phyloP scores from a whole-genome alignment of 176 grass and related monocot species.

The Pharus latifolius region DNA sequence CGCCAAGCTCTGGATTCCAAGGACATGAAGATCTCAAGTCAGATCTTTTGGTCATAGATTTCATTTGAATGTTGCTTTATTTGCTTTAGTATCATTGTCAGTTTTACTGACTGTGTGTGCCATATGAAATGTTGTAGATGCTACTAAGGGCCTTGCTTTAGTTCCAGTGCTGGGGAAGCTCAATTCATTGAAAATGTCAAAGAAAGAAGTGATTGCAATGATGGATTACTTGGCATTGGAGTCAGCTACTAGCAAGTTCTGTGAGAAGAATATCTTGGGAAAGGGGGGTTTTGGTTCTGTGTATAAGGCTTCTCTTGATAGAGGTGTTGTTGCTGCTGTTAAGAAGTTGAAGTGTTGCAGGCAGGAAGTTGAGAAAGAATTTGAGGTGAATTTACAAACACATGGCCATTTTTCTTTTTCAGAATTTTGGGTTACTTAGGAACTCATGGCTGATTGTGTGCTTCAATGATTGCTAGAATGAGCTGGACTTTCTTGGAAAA shows the following conservation, averaged over 20 bases:
- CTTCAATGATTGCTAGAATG: slow-evolving; percentile 34
- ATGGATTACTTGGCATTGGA: slow-evolving; percentile 56
- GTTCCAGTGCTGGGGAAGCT: slow-evolving; percentile 38
- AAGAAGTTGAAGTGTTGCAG: slow-evolving; percentile 47
- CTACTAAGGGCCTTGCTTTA: slow-evolving; percentile 24
- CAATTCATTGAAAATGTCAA: slow-evolving; percentile 44
- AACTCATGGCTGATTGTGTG: not conserved
- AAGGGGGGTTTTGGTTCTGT: slow-evolving; percentile 65
- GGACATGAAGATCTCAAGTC: slow-evolving; percentile 47
- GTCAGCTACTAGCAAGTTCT: slow-evolving; percentile 46
- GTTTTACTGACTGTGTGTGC: not conserved
- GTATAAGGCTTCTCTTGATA: slow-evolving; percentile 53
- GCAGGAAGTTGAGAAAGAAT: slow-evolving; percentile 48
- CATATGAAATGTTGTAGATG: not conserved
- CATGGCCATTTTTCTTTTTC: not conserved
- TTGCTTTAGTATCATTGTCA: not conserved
- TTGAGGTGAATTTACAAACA: slow-evolving; percentile 41
- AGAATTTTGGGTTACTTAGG: not conserved
- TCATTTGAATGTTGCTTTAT: not conserved
- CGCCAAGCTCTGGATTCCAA: slow-evolving; percentile 24
- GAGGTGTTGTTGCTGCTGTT: slow-evolving; percentile 40
- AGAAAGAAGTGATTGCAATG: slow-evolving; percentile 44
- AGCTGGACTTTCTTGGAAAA: slow-evolving; percentile 57
- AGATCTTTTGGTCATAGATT: not conserved
- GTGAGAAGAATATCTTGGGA: slow-evolving; percentile 58